Evolutionary conservation across 2,329 filamentous ascomycete species (phyloP).

Genomic region (Aspergillus chevalieri): DNA sequence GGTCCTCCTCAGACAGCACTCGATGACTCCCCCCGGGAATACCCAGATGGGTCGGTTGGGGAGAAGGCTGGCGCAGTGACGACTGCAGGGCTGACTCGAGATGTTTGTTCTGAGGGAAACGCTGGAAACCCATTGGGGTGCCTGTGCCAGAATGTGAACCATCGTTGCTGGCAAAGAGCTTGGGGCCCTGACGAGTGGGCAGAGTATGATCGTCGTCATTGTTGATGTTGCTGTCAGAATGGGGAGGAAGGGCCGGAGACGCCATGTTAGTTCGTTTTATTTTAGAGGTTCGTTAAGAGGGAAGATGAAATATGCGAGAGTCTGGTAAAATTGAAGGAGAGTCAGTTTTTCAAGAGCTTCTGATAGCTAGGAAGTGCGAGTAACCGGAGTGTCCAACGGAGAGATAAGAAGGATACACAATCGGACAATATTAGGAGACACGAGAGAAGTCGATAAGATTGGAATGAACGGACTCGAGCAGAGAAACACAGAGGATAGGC

Average conservation of each 20-base stretch:
- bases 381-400: background rate
- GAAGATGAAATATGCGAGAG: background rate
- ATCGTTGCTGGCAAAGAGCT: slow-evolving; percentile 28
- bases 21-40: slow-evolving; percentile 60
- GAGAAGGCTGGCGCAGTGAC: slow-evolving; percentile 66
- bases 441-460: background rate
- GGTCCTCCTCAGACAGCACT: slow-evolving; percentile 77
- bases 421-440: background rate
- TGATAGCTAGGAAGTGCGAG: background rate
- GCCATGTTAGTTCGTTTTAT: slow-evolving; percentile 19
- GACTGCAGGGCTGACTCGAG: slow-evolving; percentile 48
- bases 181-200: slow-evolving; percentile 24
- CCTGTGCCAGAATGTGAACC: slow-evolving; percentile 30
- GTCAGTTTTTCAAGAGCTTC: background rate
- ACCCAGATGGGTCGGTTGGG: slow-evolving; percentile 79
- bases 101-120: slow-evolving; percentile 49
- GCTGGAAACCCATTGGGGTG: slow-evolving; percentile 39
- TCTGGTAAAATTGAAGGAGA: background rate
- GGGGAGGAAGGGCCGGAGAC: slow-evolving; percentile 20
- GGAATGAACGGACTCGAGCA: background rate
- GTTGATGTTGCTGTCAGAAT: slow-evolving; percentile 17
- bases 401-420: slow-evolving; percentile 8
- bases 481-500: slow-evolving; percentile 1
- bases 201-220: slow-evolving; percentile 22
- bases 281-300: background rate